These are phyloP conservation scores for Viola odorata DNA, from an alignment of 345 rosid species.

Conservation along the genomic window DNA sequence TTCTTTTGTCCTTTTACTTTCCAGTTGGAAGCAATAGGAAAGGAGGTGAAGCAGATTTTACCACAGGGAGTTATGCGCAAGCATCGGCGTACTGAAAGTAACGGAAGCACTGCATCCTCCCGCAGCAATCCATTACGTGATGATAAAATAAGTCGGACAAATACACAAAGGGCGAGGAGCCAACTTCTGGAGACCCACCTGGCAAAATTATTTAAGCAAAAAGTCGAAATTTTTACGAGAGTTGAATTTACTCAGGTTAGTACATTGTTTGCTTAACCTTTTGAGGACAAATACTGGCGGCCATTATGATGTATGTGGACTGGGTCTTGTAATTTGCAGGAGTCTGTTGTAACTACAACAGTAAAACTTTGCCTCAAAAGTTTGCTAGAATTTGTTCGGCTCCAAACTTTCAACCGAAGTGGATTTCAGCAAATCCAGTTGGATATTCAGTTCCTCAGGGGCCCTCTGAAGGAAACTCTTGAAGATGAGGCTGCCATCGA, in stretches of 20 bases:
- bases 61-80: conserved; percentile 67
- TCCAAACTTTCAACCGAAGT: conserved; percentile 86
- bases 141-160: conserved; percentile 62
- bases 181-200: conserved; percentile 98
- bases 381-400: conserved; percentile 87
- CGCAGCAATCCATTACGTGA: conserved; percentile 78
- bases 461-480: conserved; percentile 55
- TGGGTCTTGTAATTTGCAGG: conserved; percentile 44
- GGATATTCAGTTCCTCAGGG: conserved; percentile 86
- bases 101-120: conserved; percentile 84
- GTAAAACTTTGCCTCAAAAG: conserved; percentile 87
- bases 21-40: conserved; percentile 65
- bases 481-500: conserved; percentile 90
- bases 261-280: not conserved
- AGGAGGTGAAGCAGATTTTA: conserved; percentile 80
- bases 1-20: conserved; percentile 13
- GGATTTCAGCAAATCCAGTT: conserved; percentile 98
- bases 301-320: not conserved
- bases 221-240: conserved; percentile 94
- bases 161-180: conserved; percentile 79
- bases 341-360: conserved; percentile 64
- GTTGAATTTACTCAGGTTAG: conserved; percentile 82
- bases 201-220: conserved; percentile 96
- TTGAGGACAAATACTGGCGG: too few relatives aligned
- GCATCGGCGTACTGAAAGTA: conserved; percentile 88